Conservation (phyloP, 1,284 basidiomycete species). For the Leccinum huronense region DNA sequence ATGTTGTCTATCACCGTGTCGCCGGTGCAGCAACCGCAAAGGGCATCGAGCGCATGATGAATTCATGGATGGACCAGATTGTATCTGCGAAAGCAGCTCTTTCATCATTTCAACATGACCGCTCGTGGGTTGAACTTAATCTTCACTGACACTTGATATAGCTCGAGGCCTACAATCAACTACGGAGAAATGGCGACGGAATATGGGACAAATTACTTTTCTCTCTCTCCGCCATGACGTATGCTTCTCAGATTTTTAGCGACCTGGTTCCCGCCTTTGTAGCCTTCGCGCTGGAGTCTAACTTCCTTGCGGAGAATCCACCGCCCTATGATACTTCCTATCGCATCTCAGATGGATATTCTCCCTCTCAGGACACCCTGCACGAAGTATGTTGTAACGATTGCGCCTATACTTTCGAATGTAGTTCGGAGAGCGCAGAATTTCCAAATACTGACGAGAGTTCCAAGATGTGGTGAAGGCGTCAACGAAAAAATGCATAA, state of each 20-base stretch:
- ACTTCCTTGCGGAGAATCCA: constrained; percentile 13
- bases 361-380: constrained; percentile 5
- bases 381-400: neutral
- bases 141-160: constrained; percentile 22
- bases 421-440: constrained; percentile 15
- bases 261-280: constrained; percentile 30
- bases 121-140: constrained; percentile 20
- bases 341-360: constrained; percentile 15
- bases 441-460: constrained; percentile 2
- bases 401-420: constrained; percentile 12
- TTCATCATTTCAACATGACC: constrained; percentile 19
- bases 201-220: constrained; percentile 31
- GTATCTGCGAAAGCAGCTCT: neutral
- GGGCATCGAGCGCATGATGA: neutral
- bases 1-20: constrained; percentile 6
- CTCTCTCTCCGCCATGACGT: constrained; percentile 34
- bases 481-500: constrained; percentile 7
- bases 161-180: constrained; percentile 34
- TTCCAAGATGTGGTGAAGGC: neutral
- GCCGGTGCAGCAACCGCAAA: neutral
- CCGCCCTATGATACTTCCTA: constrained; percentile 14
- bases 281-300: constrained; percentile 26
- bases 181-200: constrained; percentile 13
- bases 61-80: constrained; percentile 10
- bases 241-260: constrained; percentile 14